These are phyloP conservation scores for Alternaria brassicicola DNA, from an alignment of 2,329 filamentous ascomycete genomes.

Conservation along the genomic window DNA sequence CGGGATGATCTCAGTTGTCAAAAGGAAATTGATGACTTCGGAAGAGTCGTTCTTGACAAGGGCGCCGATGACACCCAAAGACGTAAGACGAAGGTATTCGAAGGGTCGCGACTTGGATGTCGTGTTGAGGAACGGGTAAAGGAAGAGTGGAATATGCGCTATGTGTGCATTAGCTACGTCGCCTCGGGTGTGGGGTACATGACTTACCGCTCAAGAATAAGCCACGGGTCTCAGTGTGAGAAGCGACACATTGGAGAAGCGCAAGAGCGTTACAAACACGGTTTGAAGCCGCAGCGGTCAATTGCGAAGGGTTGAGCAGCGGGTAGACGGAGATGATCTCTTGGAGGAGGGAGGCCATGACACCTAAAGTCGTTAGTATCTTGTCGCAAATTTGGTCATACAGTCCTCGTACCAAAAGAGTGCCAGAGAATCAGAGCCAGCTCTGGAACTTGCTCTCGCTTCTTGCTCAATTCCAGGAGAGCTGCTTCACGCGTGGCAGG, in stretches of 20 bases:
- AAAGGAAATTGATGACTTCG: conserved; percentile 97
- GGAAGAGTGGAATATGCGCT: conserved; percentile 97
- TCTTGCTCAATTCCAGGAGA: conserved; percentile 95
- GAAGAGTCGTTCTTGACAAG: conserved; percentile 98
- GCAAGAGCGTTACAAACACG: conserved; percentile 96
- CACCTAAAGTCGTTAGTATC: conserved; percentile 63
- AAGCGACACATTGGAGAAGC: conserved; percentile 93
- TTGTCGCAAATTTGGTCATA: background rate
- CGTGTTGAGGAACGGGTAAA: conserved; percentile 98
- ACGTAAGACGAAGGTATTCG: conserved; percentile 94
- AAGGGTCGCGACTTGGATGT: conserved; percentile 98
- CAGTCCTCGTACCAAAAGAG: conserved; percentile 75
- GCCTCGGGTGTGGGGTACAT: background rate
- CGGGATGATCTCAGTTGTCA: conserved; percentile 98
- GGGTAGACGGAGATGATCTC: conserved; percentile 99
- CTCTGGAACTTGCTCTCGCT: conserved; percentile 96
- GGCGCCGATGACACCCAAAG: conserved; percentile 93
- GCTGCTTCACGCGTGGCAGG: conserved; percentile 87
- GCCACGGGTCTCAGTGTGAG: conserved; percentile 93
- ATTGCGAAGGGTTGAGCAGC: conserved; percentile 91
- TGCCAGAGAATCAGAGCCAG: conserved; percentile 97
- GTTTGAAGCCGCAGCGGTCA: conserved; percentile 97
- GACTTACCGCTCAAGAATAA: conserved; percentile 84
- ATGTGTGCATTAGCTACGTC: conserved; percentile 18
- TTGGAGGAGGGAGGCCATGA: conserved; percentile 96